A percentile compares a stretch with the other conserved stretches of the same genome.
These are phyloP conservation scores for Yarrowia keelungensis DNA, from an alignment of 805 yeast genomes.

Conservation along the genomic window DNA sequence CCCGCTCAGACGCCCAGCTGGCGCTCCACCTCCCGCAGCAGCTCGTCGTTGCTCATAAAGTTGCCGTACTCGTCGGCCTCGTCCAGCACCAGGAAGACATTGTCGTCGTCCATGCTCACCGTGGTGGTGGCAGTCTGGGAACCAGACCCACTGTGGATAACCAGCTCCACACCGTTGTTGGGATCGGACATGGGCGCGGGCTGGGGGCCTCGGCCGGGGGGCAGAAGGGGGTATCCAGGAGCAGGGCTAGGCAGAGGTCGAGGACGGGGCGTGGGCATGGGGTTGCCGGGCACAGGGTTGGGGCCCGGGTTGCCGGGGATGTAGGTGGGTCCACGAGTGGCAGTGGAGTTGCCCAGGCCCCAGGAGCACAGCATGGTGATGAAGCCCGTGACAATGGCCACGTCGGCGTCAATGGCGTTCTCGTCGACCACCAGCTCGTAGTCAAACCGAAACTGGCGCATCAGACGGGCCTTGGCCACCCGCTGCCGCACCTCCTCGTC, in stretches of 20 bases:
- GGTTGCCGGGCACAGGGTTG: not conserved
- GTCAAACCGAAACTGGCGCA: slow-evolving; percentile 67
- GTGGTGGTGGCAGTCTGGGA: not conserved
- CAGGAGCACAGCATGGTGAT: slow-evolving; percentile 71
- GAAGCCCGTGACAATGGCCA: slow-evolving; percentile 66
- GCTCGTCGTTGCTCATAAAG: slow-evolving; percentile 25
- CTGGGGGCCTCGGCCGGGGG: slow-evolving; percentile 14
- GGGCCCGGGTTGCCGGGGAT: slow-evolving; percentile 7
- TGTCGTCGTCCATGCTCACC: slow-evolving; percentile 20
- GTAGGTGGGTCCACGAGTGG: slow-evolving; percentile 61
- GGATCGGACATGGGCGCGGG: slow-evolving; percentile 32
- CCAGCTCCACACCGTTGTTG: slow-evolving; percentile 36
- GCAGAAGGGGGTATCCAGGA: slow-evolving; percentile 20
- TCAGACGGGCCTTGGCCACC: slow-evolving; percentile 61
- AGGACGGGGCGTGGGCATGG: not conserved
- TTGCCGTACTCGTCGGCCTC: slow-evolving; percentile 33
- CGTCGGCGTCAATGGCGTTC: slow-evolving; percentile 56
- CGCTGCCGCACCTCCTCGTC: slow-evolving; percentile 61
- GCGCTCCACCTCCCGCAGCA: slow-evolving; percentile 24
- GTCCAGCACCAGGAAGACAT: slow-evolving; percentile 21
- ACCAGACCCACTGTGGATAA: slow-evolving; percentile 26
- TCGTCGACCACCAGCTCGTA: slow-evolving; percentile 64
- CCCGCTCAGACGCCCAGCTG: not conserved
- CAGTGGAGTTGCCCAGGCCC: slow-evolving; percentile 63
- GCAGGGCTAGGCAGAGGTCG: slow-evolving; percentile 7